Evolutionary conservation across 2,329 filamentous ascomycete genomes (phyloP).

Genomic region (Thyridium curvatum): DNA sequence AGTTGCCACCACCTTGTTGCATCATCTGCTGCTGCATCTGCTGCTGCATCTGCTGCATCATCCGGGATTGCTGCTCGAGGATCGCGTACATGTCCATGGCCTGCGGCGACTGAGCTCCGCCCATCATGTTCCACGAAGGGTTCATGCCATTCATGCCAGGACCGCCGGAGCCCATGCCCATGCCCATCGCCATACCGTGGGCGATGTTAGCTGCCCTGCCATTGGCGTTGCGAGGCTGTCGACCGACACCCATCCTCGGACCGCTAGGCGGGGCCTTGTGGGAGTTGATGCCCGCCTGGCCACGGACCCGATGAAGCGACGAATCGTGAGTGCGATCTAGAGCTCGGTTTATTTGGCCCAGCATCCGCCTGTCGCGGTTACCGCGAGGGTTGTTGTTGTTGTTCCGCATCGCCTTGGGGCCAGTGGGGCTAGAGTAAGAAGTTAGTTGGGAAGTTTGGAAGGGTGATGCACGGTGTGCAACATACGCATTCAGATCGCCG

Average conservation of each 20-base stretch:
- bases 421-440: constrained; percentile 69
- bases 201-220: constrained; percentile 43
- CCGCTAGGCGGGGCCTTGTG: constrained; percentile 69
- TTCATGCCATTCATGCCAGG: constrained; percentile 33
- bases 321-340: constrained; percentile 73
- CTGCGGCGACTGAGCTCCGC: constrained; percentile 27
- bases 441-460: constrained; percentile 6
- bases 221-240: constrained; percentile 44
- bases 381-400: constrained; percentile 33
- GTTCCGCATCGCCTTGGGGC: constrained; percentile 86
- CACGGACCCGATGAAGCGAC: constrained; percentile 75
- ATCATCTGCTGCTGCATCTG: constrained; percentile 49
- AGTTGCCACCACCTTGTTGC: constrained; percentile 32
- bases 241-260: constrained; percentile 49
- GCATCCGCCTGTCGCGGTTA: constrained; percentile 71
- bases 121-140: constrained; percentile 40
- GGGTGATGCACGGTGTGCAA: constrained; percentile 10
- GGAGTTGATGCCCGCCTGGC: constrained; percentile 69
- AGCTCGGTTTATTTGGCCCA: constrained; percentile 77
- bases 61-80: constrained; percentile 79
- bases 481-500: constrained; percentile 54
- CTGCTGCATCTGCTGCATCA: constrained; percentile 72
- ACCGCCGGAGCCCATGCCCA: constrained; percentile 18
- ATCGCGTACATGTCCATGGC: constrained; percentile 63
- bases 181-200: constrained; percentile 39